These are phyloP conservation scores for Coniochaeta sp. DNA, from an alignment of 2,329 filamentous ascomycete species.

Conservation along the genomic window DNA sequence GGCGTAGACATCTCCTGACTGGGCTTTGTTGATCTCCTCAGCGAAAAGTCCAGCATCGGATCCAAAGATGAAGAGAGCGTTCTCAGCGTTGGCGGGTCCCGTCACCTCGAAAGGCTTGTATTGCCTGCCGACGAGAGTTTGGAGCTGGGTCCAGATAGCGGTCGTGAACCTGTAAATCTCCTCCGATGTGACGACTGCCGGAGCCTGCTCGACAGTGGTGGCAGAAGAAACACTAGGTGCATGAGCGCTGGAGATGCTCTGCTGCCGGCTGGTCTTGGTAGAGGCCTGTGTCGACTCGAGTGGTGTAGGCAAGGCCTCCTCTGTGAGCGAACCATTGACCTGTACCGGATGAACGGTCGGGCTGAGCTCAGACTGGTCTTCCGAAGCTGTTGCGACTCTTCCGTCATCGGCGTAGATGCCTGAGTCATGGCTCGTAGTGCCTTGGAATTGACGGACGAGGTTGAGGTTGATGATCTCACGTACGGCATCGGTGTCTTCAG, in stretches of 20 bases:
- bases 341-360: slow-evolving; percentile 14
- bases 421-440: slow-evolving; percentile 50
- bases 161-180: slow-evolving; percentile 78
- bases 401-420: slow-evolving; percentile 84
- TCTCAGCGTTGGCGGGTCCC: slow-evolving; percentile 72
- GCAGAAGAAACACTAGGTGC: slow-evolving; percentile 62
- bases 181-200: slow-evolving; percentile 69
- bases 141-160: slow-evolving; percentile 76
- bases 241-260: slow-evolving; percentile 62
- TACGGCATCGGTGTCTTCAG: slow-evolving; percentile 64
- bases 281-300: slow-evolving; percentile 55
- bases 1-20: slow-evolving; percentile 63
- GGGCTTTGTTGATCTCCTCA: slow-evolving; percentile 65
- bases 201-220: slow-evolving; percentile 68
- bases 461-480: slow-evolving; percentile 67
- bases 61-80: slow-evolving; percentile 86
- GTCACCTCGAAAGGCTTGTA: slow-evolving; percentile 90
- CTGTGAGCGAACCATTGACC: slow-evolving; percentile 7
- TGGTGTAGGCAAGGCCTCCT: slow-evolving; percentile 22
- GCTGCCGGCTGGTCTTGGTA: slow-evolving; percentile 55
- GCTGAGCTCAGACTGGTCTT: slow-evolving; percentile 37
- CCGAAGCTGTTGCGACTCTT: slow-evolving; percentile 57
- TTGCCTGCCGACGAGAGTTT: slow-evolving; percentile 61
- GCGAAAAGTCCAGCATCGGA: slow-evolving; percentile 79
- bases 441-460: slow-evolving; percentile 63